phyloP scores from a whole-genome alignment of 1,284 basidiomycete species.

The Macrocybe sp. region DNA sequence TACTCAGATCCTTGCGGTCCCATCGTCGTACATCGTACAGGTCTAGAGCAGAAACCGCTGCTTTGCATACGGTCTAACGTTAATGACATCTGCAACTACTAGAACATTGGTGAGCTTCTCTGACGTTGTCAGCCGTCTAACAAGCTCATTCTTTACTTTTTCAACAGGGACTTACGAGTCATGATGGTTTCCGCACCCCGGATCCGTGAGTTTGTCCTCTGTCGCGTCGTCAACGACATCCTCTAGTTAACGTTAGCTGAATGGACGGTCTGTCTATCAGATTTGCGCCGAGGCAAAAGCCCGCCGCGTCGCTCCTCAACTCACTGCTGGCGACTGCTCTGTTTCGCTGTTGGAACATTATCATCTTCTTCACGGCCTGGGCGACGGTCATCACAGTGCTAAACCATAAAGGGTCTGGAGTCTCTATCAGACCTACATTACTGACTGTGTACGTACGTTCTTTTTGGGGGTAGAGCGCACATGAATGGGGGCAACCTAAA shows the following conservation, averaged over 20 bases:
- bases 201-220: slow-evolving; percentile 25
- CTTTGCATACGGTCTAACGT: too few relatives aligned
- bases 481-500: slow-evolving; percentile 1
- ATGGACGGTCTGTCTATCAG: slow-evolving; percentile 15
- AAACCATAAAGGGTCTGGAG: slow-evolving; percentile 38
- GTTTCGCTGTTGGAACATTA: slow-evolving; percentile 64
- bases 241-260: not conserved
- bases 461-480: not conserved
- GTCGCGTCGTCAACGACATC: too few relatives aligned
- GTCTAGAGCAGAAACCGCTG: too few relatives aligned
- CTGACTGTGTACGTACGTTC: slow-evolving; percentile 50
- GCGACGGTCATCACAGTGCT: slow-evolving; percentile 48
- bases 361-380: slow-evolving; percentile 60
- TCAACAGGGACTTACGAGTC: slow-evolving; percentile 6
- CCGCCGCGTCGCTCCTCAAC: slow-evolving; percentile 38
- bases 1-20: too few relatives aligned
- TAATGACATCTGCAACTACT: too few relatives aligned
- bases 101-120: too few relatives aligned
- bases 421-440: slow-evolving; percentile 46
- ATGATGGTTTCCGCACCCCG: slow-evolving; percentile 27
- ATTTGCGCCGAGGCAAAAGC: slow-evolving; percentile 34
- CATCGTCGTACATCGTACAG: too few relatives aligned
- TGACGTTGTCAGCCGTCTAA: too few relatives aligned
- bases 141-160: too few relatives aligned
- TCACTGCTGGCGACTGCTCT: slow-evolving; percentile 57